These are phyloP conservation scores for Asterella californica DNA, from an alignment of 225 moss, liverwort and hornwort genomes.

Conservation along the genomic window DNA sequence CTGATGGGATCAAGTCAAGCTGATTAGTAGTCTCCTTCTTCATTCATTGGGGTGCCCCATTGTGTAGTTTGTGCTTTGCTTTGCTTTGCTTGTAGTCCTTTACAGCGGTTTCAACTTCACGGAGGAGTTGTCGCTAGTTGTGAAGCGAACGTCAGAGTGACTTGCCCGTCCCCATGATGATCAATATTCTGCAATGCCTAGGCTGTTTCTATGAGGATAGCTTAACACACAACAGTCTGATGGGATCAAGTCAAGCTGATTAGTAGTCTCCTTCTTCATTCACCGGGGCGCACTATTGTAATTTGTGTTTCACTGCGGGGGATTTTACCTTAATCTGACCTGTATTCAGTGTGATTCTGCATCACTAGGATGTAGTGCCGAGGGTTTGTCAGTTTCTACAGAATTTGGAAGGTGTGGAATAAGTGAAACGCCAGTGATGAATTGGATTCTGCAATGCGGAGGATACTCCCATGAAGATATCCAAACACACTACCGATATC, in stretches of 20 bases:
- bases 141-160: too few relatives aligned
- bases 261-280: neutral
- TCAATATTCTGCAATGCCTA: conserved; percentile 45
- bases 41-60: too few relatives aligned
- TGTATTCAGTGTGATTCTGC: too few relatives aligned
- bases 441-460: conserved; percentile 36
- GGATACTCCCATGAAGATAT: conserved; percentile 29
- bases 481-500: conserved; percentile 24
- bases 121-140: too few relatives aligned
- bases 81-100: too few relatives aligned
- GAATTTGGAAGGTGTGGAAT: neutral
- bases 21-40: too few relatives aligned
- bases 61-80: too few relatives aligned
- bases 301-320: too few relatives aligned
- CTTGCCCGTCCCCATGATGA: neutral
- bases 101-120: too few relatives aligned
- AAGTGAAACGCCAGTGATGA: conserved; percentile 18
- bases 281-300: too few relatives aligned
- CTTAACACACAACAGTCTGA: conserved; percentile 17
- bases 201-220: neutral
- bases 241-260: neutral
- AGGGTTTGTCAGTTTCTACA: neutral
- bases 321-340: too few relatives aligned
- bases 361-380: neutral
- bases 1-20: conserved; percentile 9